Evolutionary conservation across 257 asterid genomes (phyloP).

Genomic region (Forsythia viridissima): DNA sequence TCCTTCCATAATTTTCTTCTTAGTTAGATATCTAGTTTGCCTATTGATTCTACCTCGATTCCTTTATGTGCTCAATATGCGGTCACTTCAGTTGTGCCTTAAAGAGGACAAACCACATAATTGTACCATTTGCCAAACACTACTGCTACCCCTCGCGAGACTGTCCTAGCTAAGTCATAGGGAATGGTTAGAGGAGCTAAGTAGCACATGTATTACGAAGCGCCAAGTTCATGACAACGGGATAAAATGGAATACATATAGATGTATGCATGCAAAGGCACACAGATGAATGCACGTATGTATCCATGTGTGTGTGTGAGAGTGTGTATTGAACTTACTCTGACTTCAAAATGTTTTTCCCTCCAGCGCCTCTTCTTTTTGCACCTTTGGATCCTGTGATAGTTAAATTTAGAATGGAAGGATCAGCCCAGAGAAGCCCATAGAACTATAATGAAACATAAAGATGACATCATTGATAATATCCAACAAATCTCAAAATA

Average conservation of each 20-base stretch:
- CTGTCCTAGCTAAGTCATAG: background rate
- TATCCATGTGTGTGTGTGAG: background rate
- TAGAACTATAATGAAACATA: background rate
- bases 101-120: background rate
- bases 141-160: background rate
- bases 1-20: background rate
- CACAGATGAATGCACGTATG: background rate
- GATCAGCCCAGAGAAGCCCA: constrained; percentile 20
- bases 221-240: constrained; percentile 8
- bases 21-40: background rate
- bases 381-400: constrained; percentile 44
- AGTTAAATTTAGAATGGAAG: constrained; percentile 11
- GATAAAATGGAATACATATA: background rate
- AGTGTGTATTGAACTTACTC: constrained; percentile 49
- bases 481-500: background rate
- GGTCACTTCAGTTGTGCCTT: background rate
- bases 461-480: background rate
- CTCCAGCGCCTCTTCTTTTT: constrained; percentile 25
- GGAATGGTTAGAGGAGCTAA: background rate
- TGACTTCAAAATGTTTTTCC: constrained; percentile 26
- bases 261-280: background rate
- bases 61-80: background rate
- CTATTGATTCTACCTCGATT: background rate
- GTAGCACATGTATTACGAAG: background rate
- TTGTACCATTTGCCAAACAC: background rate